Base-by-base conservation (phyloP, 2,329 filamentous ascomycete species). In the Xylariaceae sp. region DNA sequence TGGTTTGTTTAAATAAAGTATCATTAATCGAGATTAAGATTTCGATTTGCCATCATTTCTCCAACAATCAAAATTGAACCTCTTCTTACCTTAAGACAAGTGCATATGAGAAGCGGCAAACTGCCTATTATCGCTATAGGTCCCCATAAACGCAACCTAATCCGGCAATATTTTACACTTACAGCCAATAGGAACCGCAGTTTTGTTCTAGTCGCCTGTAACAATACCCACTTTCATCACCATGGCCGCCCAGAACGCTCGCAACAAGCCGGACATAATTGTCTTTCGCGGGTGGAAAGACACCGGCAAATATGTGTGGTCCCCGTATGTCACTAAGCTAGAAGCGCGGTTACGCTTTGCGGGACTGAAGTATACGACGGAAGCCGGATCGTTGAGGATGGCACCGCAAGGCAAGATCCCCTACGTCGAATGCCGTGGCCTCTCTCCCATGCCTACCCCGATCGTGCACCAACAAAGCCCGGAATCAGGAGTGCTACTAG, bases 291-390 rank as follows among this genome's bases (percentile, higher is more conserved):
- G 83, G 45, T 80, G 75, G 55, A 70, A 72, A 29, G 66, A 71
- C 2, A 56, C 67, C 1, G 73, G 71, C 4, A 62, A 63, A 18
- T 78, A 85, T 63, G 75, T 79, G 48, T 86, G 82, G 82, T 87
- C 84, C 0, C 84, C 85, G 9, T 88, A 85, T 61, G 83, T 85
- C 50, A 81, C 73, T 44, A 88, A 88, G 67, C 74, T 88, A 49
- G 86, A 89, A 66, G 76, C 82, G 18, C 82, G 84, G 14, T 75
- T 88, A 5, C 84, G 85, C 14, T 78, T 86, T 60, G 76, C 76
- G 1, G 67, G 70, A 1, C 48, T 85, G 2, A 40, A 69, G 0
- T 88, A 88, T 68, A 64, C 60, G 16, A 65, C 70, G 3, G 78
- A 72, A 2, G 59, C 60, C 2, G 84, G 84, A 1, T 80, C 79